phyloP scores from a whole-genome alignment of 345 rosid species.

The Pelargonium nanum region DNA sequence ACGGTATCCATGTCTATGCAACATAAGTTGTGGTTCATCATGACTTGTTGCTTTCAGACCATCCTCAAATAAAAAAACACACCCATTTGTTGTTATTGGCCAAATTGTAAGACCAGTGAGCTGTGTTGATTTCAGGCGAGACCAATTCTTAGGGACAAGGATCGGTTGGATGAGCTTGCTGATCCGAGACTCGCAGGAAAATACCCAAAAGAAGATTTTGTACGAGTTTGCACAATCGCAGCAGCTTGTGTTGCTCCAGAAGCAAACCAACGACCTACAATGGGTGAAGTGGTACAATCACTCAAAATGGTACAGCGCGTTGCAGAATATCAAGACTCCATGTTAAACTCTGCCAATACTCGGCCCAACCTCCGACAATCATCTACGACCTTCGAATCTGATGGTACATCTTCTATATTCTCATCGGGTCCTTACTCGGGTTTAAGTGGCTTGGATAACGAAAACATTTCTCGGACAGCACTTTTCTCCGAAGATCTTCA shows the following conservation, averaged over 20 bases:
- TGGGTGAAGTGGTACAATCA: constrained; percentile 99
- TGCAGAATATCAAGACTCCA: constrained; percentile 62
- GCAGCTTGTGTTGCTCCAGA: constrained; percentile 98
- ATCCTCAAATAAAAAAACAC: background rate
- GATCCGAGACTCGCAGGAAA: constrained; percentile 72
- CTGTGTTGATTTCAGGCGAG: constrained; percentile 55
- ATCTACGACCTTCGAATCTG: constrained; percentile 85
- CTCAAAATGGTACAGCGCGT: constrained; percentile 94
- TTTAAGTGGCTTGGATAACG: constrained; percentile 63
- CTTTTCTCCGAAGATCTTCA: constrained; percentile 94
- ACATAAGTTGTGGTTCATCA: background rate
- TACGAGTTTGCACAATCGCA: constrained; percentile 89
- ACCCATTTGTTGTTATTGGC: background rate
- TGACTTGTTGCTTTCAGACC: background rate
- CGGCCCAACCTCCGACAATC: constrained; percentile 73
- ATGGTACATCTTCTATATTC: constrained; percentile 89
- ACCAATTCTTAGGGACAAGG: constrained; percentile 93
- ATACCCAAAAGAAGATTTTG: constrained; percentile 85
- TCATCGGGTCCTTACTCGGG: constrained; percentile 96
- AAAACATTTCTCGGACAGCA: constrained; percentile 64
- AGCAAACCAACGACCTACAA: constrained; percentile 91
- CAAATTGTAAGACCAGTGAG: constrained; percentile 4
- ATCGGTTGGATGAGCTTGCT: constrained; percentile 74
- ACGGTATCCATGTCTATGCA: no score
- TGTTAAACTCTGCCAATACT: constrained; percentile 26